A percentile compares a stretch with the other conserved stretches of the same genome.
phyloP scores from a whole-genome alignment of 108 stramenopile genomes.

The Skeletonema costatum region DNA sequence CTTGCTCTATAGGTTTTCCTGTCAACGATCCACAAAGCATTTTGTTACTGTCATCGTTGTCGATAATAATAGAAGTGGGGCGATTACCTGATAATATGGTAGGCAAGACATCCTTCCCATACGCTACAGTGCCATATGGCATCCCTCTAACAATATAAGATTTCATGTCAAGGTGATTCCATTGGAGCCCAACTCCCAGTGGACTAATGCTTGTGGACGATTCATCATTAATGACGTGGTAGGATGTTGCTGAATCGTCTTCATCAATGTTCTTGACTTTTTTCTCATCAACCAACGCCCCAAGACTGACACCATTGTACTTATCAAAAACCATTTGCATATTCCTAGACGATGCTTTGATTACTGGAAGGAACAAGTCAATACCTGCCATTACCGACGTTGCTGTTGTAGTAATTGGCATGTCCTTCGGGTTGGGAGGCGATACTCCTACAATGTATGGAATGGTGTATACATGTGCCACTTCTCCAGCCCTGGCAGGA shows the following conservation, averaged over 20 bases:
- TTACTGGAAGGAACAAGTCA: conserved; percentile 50
- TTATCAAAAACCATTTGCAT: conserved; percentile 54
- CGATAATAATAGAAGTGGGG: conserved; percentile 31
- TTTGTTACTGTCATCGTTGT: conserved; percentile 21
- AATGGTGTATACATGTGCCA: conserved; percentile 71
- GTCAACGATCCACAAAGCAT: conserved; percentile 46
- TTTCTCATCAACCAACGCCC: conserved; percentile 14
- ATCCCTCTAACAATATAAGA: conserved; percentile 86
- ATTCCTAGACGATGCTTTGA: conserved; percentile 26
- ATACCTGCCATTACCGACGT: conserved; percentile 61
- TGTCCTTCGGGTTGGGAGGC: conserved; percentile 53
- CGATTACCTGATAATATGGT: conserved; percentile 59
- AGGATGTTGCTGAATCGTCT: conserved; percentile 23
- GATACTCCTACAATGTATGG: conserved; percentile 80
- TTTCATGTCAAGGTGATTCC: conserved; percentile 71
- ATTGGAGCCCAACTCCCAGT: conserved; percentile 50
- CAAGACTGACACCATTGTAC: conserved; percentile 34
- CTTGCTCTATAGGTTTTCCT: conserved; percentile 32
- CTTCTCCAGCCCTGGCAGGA: conserved; percentile 45
- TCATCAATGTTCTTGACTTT: neutral
- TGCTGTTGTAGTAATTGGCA: conserved; percentile 30
- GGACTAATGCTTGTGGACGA: neutral
- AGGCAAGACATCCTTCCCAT: conserved; percentile 52
- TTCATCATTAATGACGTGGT: conserved; percentile 26
- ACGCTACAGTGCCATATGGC: conserved; percentile 77